These are phyloP conservation scores for Phlyctochytrium planicorne DNA, from an alignment of 192 early-diverging fungal genomes.

Conservation along the genomic window DNA sequence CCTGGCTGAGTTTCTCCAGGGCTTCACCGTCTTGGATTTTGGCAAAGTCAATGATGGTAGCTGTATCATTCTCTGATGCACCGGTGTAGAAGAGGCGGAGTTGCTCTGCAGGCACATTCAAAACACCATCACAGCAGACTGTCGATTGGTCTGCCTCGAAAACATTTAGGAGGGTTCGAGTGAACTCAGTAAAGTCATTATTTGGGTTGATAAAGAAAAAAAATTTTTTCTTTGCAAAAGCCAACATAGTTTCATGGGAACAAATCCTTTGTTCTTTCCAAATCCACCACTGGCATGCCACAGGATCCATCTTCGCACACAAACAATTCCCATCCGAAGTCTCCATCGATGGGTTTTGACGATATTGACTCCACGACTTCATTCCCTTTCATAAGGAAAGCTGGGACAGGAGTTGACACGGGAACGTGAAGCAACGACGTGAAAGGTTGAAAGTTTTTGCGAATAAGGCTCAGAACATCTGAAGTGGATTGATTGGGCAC, in stretches of 20 bases:
- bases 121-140: no score
- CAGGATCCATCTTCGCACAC: constrained; percentile 60
- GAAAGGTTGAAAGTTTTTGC: background rate
- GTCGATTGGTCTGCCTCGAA: no score
- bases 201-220: no score
- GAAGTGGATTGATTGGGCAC: background rate
- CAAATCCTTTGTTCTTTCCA: background rate
- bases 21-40: no score
- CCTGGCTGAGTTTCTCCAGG: background rate
- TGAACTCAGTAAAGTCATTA: no score
- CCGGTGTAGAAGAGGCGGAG: no score
- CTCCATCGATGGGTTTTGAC: constrained; percentile 9
- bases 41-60: no score
- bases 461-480: constrained; percentile 22
- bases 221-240: no score
- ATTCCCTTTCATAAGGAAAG: constrained; percentile 15
- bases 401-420: constrained; percentile 19
- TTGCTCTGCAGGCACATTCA: no score
- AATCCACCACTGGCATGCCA: constrained; percentile 35
- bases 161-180: no score
- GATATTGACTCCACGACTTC: constrained; percentile 19
- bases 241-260: no score
- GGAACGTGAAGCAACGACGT: constrained; percentile 44
- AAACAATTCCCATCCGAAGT: constrained; percentile 24
- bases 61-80: no score